Evolutionary conservation across 345 rosid species (phyloP).

Genomic region (Citrus medica): DNA sequence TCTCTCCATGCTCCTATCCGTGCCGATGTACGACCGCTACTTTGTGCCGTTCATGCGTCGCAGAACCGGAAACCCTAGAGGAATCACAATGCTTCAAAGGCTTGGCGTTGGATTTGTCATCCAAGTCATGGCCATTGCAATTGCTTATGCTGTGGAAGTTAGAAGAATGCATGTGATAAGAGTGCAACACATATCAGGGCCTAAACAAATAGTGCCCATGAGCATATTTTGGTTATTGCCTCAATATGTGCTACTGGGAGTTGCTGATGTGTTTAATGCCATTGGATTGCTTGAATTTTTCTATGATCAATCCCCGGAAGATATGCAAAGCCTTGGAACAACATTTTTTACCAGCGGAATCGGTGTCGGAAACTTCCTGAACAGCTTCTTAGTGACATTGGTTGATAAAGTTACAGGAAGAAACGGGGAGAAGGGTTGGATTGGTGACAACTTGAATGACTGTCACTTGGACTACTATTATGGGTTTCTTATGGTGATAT

Average conservation of each 20-base stretch:
- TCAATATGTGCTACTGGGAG: constrained; percentile 70
- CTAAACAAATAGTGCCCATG: constrained; percentile 69
- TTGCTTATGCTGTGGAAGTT: constrained; percentile 70
- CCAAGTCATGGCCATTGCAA: constrained; percentile 65
- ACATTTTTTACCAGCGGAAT: constrained; percentile 88
- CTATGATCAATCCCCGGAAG: constrained; percentile 87
- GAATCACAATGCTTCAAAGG: constrained; percentile 78
- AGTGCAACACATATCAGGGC: constrained; percentile 27
- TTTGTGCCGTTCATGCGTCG: constrained; percentile 75
- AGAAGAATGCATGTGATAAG: constrained; percentile 54
- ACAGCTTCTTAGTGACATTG: constrained; percentile 74
- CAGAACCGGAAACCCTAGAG: constrained; percentile 72
- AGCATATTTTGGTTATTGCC: constrained; percentile 82
- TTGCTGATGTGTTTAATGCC: constrained; percentile 79
- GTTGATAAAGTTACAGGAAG: constrained; percentile 57
- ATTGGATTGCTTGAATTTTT: constrained; percentile 82
- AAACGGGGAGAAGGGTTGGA: constrained; percentile 71
- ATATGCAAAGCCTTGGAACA: constrained; percentile 93
- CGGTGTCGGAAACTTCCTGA: constrained; percentile 83
- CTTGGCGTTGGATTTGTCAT: constrained; percentile 75
- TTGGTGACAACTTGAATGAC: constrained; percentile 74
- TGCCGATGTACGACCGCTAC: constrained; percentile 75
- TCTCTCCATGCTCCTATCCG: constrained; percentile 78
- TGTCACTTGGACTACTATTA: constrained; percentile 82
- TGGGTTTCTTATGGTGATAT: constrained; percentile 66